Evolutionary conservation across 805 yeast species (phyloP).

Genomic region (Candida palmyrensis): DNA sequence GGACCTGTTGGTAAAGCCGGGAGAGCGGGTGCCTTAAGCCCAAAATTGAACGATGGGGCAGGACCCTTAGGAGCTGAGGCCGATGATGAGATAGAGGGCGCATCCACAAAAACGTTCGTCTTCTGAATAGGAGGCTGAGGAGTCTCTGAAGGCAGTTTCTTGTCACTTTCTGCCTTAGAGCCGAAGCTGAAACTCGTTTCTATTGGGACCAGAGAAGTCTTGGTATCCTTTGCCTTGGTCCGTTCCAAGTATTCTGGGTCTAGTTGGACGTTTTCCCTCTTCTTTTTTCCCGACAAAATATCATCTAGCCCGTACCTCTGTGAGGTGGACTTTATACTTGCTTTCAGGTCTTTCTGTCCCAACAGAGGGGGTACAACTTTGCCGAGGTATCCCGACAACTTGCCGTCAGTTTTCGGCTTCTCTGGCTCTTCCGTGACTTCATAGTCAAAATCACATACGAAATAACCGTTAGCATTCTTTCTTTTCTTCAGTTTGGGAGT

Average conservation of each 20-base stretch:
- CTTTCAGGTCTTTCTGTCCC: slow-evolving; percentile 2
- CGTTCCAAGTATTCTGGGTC: slow-evolving; percentile 4
- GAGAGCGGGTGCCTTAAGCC: no score
- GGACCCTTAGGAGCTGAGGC: neutral
- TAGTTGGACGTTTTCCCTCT: neutral
- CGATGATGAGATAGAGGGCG: neutral
- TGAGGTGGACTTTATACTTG: neutral
- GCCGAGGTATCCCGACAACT: slow-evolving; percentile 32
- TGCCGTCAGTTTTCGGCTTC: slow-evolving; percentile 9
- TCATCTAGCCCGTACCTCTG: slow-evolving; percentile 3
- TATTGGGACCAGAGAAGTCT: no score
- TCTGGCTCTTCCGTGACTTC: slow-evolving; percentile 17
- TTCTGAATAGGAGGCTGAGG: neutral
- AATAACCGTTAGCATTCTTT: slow-evolving; percentile 20
- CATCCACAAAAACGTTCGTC: neutral
- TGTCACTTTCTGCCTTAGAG: neutral
- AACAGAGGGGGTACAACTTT: slow-evolving; percentile 28
- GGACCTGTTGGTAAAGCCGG: no score
- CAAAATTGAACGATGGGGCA: neutral
- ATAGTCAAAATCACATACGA: slow-evolving; percentile 33
- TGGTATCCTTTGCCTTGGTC: neutral
- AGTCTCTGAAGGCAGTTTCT: neutral
- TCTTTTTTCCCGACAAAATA: slow-evolving; percentile 1
- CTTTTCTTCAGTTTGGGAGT: slow-evolving; percentile 10
- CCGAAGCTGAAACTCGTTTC: no score